A percentile compares a stretch with the other conserved stretches of the same genome.
Evolutionary conservation across 768 basidiomycete species (phyloP).

Genomic region (Boletus sp.): DNA sequence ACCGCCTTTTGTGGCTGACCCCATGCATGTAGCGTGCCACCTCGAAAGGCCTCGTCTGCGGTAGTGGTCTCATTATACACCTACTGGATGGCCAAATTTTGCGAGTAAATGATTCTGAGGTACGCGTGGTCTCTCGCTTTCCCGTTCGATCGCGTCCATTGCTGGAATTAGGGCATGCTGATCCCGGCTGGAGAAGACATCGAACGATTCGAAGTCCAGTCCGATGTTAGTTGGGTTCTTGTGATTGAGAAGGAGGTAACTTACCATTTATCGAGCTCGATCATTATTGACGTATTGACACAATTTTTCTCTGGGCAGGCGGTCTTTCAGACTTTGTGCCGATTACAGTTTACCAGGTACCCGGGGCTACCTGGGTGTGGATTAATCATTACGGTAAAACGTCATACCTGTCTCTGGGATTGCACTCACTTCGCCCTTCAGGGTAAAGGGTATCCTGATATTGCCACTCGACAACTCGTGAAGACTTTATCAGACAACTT

Average conservation of each 20-base stretch:
- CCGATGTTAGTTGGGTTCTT: constrained; percentile 70
- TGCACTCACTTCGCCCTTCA: constrained; percentile 31
- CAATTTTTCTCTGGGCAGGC: constrained; percentile 54
- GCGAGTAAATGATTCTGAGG: constrained; percentile 57
- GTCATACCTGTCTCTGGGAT: not conserved
- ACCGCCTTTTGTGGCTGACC: constrained; percentile 8
- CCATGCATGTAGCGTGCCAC: constrained; percentile 65
- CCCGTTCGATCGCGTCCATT: not conserved
- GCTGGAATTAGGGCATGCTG: constrained; percentile 56
- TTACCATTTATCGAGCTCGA: not conserved
- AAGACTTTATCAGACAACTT: constrained; percentile 67
- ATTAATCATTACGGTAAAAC: constrained; percentile 69
- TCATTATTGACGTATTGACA: not conserved
- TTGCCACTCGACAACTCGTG: constrained; percentile 85
- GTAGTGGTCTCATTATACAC: constrained; percentile 57
- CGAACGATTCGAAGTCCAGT: constrained; percentile 52
- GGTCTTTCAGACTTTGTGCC: constrained; percentile 86
- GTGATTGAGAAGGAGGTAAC: constrained; percentile 92
- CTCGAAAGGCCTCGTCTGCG: constrained; percentile 84
- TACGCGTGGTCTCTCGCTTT: constrained; percentile 19
- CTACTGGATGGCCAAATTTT: constrained; percentile 56
- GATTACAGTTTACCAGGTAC: constrained; percentile 49
- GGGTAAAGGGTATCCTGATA: constrained; percentile 98
- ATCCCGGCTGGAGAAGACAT: constrained; percentile 81
- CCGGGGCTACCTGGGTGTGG: constrained; percentile 58